Evolutionary conservation across 2,329 filamentous ascomycete species (phyloP).

Genomic region (Pseudocercospora pini-densiflorae): DNA sequence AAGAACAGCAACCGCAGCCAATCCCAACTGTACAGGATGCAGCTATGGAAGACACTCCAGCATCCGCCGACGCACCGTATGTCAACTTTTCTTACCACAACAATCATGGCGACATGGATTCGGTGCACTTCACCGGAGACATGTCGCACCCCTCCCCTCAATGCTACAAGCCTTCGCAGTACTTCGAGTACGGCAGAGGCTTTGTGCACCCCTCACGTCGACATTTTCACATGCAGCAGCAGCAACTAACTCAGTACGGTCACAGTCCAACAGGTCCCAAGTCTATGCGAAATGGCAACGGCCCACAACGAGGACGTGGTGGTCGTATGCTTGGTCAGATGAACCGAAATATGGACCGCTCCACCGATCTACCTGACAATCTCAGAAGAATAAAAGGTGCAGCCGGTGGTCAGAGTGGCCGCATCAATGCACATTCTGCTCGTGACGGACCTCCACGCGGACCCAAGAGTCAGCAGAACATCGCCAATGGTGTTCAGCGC

Average conservation of each 20-base stretch:
- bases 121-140: constrained; percentile 7
- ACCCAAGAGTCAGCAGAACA: constrained; percentile 55
- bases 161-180: constrained; percentile 9
- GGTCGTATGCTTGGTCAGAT: constrained; percentile 82
- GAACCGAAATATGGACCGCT: constrained; percentile 76
- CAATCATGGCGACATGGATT: background rate
- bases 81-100: constrained; percentile 30
- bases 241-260: constrained; percentile 22
- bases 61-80: constrained; percentile 49
- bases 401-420: constrained; percentile 67
- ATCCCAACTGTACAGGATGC: constrained; percentile 59
- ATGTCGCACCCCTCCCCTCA: constrained; percentile 4
- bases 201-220: background rate
- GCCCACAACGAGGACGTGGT: constrained; percentile 61
- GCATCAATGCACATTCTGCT: constrained; percentile 75
- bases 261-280: constrained; percentile 88
- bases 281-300: constrained; percentile 79
- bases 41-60: constrained; percentile 68
- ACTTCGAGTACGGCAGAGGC: constrained; percentile 7
- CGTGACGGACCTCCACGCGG: constrained; percentile 71
- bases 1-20: constrained; percentile 25
- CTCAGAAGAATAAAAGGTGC: constrained; percentile 78
- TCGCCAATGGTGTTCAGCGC: constrained; percentile 51
- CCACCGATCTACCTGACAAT: constrained; percentile 64
- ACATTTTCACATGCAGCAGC: constrained; percentile 12